Evolutionary conservation across 192 early-diverging fungal genomes (phyloP).

Genomic region (Geranomyces variabilis): DNA sequence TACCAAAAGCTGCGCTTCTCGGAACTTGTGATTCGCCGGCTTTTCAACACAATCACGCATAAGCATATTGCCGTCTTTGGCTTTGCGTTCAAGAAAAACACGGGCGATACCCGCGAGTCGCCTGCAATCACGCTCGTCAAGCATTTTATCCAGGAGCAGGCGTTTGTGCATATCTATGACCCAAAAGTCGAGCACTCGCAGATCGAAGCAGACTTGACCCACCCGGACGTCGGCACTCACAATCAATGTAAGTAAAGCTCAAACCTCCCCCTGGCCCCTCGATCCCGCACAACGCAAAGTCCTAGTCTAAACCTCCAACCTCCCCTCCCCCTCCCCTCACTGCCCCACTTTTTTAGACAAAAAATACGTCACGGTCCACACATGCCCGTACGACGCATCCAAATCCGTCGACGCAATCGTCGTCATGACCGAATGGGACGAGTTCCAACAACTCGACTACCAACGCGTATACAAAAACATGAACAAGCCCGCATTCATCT

Average conservation of each 20-base stretch:
- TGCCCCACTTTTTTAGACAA: slow-evolving; percentile 47
- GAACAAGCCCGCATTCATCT: slow-evolving; percentile 85
- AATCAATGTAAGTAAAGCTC: slow-evolving; percentile 43
- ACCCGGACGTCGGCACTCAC: slow-evolving; percentile 34
- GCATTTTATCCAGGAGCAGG: slow-evolving; percentile 77
- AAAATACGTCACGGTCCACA: slow-evolving; percentile 65
- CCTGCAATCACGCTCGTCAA: slow-evolving; percentile 86
- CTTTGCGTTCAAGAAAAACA: slow-evolving; percentile 95
- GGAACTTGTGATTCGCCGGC: slow-evolving; percentile 65
- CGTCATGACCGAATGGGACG: slow-evolving; percentile 87
- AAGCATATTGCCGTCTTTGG: slow-evolving; percentile 81
- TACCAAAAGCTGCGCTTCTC: slow-evolving; percentile 89
- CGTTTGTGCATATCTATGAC: slow-evolving; percentile 80
- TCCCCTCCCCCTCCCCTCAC: not conserved
- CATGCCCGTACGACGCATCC: slow-evolving; percentile 70
- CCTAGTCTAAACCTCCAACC: not conserved
- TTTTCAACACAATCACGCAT: slow-evolving; percentile 81
- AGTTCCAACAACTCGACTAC: slow-evolving; percentile 83
- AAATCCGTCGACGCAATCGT: slow-evolving; percentile 77
- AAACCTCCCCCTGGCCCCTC: not conserved
- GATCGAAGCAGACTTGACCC: slow-evolving; percentile 30
- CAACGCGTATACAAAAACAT: slow-evolving; percentile 65
- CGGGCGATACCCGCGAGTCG: slow-evolving; percentile 89
- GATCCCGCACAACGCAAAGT: not conserved
- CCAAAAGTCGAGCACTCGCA: slow-evolving; percentile 72